Conservation (phyloP, 169 alveolate species). For the Plasmodium gaboni region DNA sequence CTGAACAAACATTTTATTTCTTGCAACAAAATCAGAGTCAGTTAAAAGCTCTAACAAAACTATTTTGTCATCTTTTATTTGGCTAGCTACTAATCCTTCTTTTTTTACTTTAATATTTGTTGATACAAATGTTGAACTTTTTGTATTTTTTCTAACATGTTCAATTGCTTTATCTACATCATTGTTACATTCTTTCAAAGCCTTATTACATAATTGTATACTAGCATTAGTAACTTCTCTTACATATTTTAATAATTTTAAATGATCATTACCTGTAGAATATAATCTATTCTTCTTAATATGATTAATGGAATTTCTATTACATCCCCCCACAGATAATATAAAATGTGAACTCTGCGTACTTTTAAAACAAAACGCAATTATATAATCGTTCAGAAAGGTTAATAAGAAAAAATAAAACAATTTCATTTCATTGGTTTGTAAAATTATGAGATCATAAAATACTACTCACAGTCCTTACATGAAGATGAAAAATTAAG, state of each 20-base stretch:
- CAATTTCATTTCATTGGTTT: conserved; percentile 38
- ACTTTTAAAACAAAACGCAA: conserved; percentile 13
- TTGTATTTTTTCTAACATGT: conserved; percentile 32
- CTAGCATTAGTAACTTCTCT: conserved; percentile 69
- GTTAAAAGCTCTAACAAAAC: conserved; percentile 41
- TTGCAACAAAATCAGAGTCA: conserved; percentile 62
- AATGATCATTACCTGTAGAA: conserved; percentile 19
- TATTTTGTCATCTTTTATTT: conserved; percentile 16
- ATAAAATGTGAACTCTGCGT: not conserved
- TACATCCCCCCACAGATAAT: too few relatives aligned
- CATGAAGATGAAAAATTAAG: not conserved
- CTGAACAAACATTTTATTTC: conserved; percentile 26
- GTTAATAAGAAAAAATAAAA: not conserved
- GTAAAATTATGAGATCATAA: not conserved
- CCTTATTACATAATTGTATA: conserved; percentile 57
- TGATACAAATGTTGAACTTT: conserved; percentile 28
- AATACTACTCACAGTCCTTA: conserved; percentile 7
- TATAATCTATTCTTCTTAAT: not conserved
- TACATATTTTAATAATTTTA: conserved; percentile 44
- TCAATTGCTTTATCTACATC: conserved; percentile 65
- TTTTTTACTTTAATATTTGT: conserved; percentile 45
- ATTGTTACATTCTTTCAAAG: conserved; percentile 44
- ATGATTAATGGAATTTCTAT: too few relatives aligned
- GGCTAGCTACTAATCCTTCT: conserved; percentile 39
- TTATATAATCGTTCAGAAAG: conserved; percentile 9